Percentiles rank a stretch among this genome's conserved stretches.
Conservation (phyloP, 129 eudicot species). For the Artemisia tridentata region DNA sequence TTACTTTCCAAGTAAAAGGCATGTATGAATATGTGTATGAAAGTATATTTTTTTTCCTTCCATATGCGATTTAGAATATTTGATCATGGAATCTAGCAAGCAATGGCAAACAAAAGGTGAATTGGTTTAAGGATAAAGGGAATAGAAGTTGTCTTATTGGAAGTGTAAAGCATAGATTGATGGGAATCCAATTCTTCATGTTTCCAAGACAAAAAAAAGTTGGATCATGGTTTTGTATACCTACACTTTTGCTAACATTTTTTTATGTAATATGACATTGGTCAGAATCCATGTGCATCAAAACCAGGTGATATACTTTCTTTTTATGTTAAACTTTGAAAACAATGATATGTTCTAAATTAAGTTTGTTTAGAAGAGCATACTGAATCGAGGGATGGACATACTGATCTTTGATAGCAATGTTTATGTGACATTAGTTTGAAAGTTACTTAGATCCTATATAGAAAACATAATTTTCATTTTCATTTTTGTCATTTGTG, state of each 20-base stretch:
- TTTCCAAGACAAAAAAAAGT: constrained; percentile 1
- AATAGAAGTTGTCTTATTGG: constrained; percentile 13
- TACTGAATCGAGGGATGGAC: too few species aligned
- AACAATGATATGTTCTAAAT: not conserved
- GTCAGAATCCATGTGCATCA: not conserved
- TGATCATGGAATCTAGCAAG: constrained; percentile 1
- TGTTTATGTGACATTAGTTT: too few species aligned
- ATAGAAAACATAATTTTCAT: too few species aligned
- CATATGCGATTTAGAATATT: not conserved
- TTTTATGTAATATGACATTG: not conserved
- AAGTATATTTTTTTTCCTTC: not conserved
- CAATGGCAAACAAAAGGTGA: not conserved
- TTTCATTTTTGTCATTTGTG: too few species aligned
- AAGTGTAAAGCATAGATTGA: not conserved
- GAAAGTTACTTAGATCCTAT: too few species aligned
- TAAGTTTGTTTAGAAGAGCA: not conserved
- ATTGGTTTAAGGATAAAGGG: not conserved
- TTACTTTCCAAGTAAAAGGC: not conserved
- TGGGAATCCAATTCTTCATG: constrained; percentile 13
- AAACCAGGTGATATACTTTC: too few species aligned
- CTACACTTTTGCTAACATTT: not conserved
- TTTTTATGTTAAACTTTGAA: not conserved
- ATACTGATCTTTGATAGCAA: too few species aligned
- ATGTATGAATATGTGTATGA: not conserved
- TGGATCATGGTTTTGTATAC: constrained; percentile 7